These are phyloP conservation scores for Elsinoe ampelina DNA, from an alignment of 2,329 filamentous ascomycete species.

Conservation along the genomic window DNA sequence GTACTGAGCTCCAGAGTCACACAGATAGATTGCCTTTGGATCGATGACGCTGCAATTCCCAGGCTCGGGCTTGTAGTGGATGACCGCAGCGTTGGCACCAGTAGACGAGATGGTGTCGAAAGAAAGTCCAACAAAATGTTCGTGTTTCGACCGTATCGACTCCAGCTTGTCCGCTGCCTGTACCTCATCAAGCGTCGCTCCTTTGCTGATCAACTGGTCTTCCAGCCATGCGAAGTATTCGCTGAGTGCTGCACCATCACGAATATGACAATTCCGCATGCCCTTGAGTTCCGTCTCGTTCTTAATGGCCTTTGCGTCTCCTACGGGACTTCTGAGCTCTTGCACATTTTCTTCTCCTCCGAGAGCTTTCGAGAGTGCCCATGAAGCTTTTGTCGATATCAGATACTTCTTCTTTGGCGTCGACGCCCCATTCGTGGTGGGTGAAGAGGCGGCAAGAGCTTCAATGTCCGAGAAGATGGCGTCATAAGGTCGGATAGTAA, in stretches of 20 bases:
- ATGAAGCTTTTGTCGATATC: constrained; percentile 81
- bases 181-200: constrained; percentile 72
- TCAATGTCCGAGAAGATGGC: constrained; percentile 71
- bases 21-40: constrained; percentile 78
- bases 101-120: constrained; percentile 96
- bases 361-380: constrained; percentile 79
- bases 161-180: constrained; percentile 87
- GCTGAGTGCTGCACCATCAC: constrained; percentile 81
- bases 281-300: constrained; percentile 82
- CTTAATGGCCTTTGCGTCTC: constrained; percentile 88
- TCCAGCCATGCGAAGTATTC: constrained; percentile 97
- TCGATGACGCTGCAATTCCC: constrained; percentile 77
- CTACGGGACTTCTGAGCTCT: constrained; percentile 76
- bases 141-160: constrained; percentile 56
- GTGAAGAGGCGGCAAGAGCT: constrained; percentile 41
- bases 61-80: constrained; percentile 86
- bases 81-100: constrained; percentile 83
- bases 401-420: constrained; percentile 57
- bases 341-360: constrained; percentile 81
- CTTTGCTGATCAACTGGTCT: constrained; percentile 68
- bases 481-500: constrained; percentile 72
- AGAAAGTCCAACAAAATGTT: constrained; percentile 79
- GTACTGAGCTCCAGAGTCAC: constrained; percentile 96
- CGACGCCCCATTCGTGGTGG: constrained; percentile 17
- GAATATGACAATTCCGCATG: constrained; percentile 88